phyloP scores from a whole-genome alignment of 192 early-diverging fungal species.

The Physocladia obscura region DNA sequence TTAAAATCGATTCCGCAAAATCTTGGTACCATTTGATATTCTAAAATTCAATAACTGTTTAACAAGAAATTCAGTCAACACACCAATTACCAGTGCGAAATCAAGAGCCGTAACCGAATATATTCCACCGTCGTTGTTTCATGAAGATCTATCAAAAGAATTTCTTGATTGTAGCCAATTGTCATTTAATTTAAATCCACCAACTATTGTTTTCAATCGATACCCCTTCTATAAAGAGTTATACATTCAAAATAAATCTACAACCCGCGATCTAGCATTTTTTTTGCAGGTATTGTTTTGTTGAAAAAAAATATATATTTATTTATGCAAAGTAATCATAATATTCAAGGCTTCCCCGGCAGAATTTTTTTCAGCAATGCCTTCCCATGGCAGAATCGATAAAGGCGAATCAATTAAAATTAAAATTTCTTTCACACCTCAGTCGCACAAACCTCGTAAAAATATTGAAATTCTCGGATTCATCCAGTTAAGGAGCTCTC shows the following conservation, averaged over 20 bases:
- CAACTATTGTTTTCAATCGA: conserved; percentile 41
- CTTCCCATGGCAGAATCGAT: conserved; percentile 42
- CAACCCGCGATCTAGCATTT: conserved; percentile 33
- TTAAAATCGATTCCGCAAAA: no score
- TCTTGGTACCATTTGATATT: no score
- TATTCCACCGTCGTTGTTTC: no score
- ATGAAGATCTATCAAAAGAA: no score
- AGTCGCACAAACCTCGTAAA: conserved; percentile 32
- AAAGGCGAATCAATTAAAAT: conserved; percentile 38
- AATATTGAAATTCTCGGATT: conserved; percentile 45
- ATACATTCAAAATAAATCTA: conserved; percentile 48
- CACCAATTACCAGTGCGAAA: no score
- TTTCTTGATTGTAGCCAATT: conserved; percentile 29
- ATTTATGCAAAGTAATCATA: background rate
- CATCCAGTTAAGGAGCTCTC: conserved; percentile 33
- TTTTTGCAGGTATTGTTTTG: conserved; percentile 40
- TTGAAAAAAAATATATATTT: conserved; percentile 27
- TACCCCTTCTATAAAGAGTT: conserved; percentile 40
- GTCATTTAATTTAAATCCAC: conserved; percentile 46
- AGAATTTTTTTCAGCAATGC: conserved; percentile 40
- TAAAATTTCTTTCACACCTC: conserved; percentile 34
- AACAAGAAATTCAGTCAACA: no score
- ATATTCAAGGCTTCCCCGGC: conserved; percentile 34
- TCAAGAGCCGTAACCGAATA: no score
- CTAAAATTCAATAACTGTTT: no score